Evolutionary conservation across 306 rosid species (phyloP), one percentile per base, ranked within the genome.

Genomic region (Rosa multiflora): DNA sequence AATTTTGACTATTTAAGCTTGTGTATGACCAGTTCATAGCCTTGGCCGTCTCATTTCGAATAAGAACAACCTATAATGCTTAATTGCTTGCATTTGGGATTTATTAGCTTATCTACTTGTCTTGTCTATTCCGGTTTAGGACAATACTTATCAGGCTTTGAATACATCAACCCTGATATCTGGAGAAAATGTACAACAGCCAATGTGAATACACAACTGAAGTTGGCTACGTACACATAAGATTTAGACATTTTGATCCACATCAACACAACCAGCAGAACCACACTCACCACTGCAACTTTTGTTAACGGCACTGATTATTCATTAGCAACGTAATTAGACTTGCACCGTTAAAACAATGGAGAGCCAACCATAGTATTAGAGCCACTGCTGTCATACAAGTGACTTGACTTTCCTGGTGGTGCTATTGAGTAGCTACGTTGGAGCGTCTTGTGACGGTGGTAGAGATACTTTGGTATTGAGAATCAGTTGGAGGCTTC

Each of bases 401-500:
- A 72, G 21, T 11, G 58, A 23, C 39, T 46, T 23, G 20, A 23
- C 39, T 23, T 23, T 9, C 56, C 55, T 49, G 1, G 29, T 29
- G 76, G 76, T 32, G 15, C 55, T 49, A 39, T 71, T n/a, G 26
- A 2, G 62, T 17, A 40, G 46, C 62, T 17, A 49, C 9, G 29
- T 18, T 0, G 62, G 76, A n/a, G 20, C 76, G 14, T 49, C 12
- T n/a, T 29, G 4, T 32, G 10, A 43, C 11, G 21, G 63, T 10
- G 29, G 17, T 73, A 7, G 64, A 49, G 23, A 72, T 47, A 37
- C 11, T n/a, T 20, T 52, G 62, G 76, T 39, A 10, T 3, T 2
- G 64, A 4, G 76, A 73, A 18, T 4, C 58, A 20, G 86, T 81
- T 44, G 96, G 94, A 40, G 93, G 94, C 84, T 78, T 91, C 67